Evolutionary conservation across 345 rosid genomes (phyloP).

Genomic region (Clausena lansium): DNA sequence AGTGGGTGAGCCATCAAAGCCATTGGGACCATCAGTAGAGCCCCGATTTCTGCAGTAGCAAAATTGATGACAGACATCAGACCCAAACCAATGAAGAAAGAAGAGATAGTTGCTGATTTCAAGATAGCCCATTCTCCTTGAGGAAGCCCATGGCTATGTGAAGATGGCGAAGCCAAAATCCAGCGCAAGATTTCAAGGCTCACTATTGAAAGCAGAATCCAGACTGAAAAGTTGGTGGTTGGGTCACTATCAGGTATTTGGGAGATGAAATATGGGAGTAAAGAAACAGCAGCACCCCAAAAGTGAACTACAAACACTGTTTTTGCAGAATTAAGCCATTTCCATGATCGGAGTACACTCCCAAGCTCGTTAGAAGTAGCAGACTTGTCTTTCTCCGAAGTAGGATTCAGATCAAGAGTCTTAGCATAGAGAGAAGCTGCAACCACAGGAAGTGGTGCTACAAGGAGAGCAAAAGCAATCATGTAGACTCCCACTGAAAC

Average conservation of each 20-base stretch:
- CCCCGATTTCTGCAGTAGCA: constrained; percentile 89
- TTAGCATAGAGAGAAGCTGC: constrained; percentile 82
- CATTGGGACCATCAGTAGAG: constrained; percentile 69
- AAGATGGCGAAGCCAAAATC: constrained; percentile 45
- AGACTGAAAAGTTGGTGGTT: constrained; percentile 42
- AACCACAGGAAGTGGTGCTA: constrained; percentile 84
- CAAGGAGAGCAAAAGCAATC: constrained; percentile 87
- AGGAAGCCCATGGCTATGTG: constrained; percentile 23
- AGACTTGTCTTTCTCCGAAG: constrained; percentile 24
- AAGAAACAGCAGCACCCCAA: constrained; percentile 63
- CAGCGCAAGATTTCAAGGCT: constrained; percentile 45
- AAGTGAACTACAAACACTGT: constrained; percentile 63
- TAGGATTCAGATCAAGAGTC: constrained; percentile 35
- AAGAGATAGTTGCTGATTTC: constrained; percentile 82
- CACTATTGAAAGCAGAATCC: constrained; percentile 57
- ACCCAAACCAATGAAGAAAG: constrained; percentile 71
- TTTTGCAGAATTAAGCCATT: constrained; percentile 76
- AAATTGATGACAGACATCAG: constrained; percentile 94
- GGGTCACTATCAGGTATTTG: constrained; percentile 58
- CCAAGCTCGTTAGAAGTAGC: constrained; percentile 22
- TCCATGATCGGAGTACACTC: constrained; percentile 53
- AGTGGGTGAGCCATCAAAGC: constrained; percentile 77
- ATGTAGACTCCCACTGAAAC: constrained; percentile 95
- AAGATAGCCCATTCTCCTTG: constrained; percentile 61
- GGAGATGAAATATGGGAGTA: constrained; percentile 70